These are phyloP conservation scores for Moesziomyces antarcticus DNA, from an alignment of 1,284 basidiomycete species.

Conservation along the genomic window DNA sequence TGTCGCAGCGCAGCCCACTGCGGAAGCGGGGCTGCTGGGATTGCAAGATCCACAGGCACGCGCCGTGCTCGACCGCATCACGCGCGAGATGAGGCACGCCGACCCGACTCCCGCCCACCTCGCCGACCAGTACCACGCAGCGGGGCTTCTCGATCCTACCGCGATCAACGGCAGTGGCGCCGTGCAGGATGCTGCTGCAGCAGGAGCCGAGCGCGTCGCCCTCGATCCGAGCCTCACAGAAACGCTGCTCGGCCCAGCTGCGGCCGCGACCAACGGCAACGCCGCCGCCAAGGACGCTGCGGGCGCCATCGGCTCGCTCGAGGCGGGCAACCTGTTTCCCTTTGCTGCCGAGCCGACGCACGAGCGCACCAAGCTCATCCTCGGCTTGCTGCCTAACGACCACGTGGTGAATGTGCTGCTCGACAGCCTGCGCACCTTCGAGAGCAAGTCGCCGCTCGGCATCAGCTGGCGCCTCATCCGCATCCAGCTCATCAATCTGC, in stretches of 20 bases:
- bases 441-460: constrained; percentile 49
- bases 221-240: constrained; percentile 16
- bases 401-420: constrained; percentile 59
- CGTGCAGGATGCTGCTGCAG: constrained; percentile 10
- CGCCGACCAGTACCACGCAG: neutral
- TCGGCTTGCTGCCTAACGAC: constrained; percentile 55
- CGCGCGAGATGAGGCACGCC: constrained; percentile 45
- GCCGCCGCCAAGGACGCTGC: constrained; percentile 5
- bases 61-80: constrained; percentile 56
- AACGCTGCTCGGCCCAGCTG: constrained; percentile 5
- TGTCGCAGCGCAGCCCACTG: constrained; percentile 1
- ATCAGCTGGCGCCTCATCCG: constrained; percentile 60
- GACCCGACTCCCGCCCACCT: constrained; percentile 17
- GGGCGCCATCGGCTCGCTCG: constrained; percentile 19
- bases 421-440: constrained; percentile 54
- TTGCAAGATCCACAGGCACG: constrained; percentile 50
- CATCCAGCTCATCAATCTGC: constrained; percentile 55
- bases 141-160: neutral
- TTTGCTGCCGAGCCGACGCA: constrained; percentile 27
- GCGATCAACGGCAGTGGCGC: constrained; percentile 3
- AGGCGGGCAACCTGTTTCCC: constrained; percentile 23
- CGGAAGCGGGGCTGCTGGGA: constrained; percentile 25
- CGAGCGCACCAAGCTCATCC: constrained; percentile 43
- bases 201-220: constrained; percentile 12
- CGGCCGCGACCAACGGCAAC: constrained; percentile 3